Evolutionary conservation across 2,329 filamentous ascomycete genomes (phyloP), one percentile per base, ranked within the genome.

Genomic region (Pseudogymnoascus verrucosus): DNA sequence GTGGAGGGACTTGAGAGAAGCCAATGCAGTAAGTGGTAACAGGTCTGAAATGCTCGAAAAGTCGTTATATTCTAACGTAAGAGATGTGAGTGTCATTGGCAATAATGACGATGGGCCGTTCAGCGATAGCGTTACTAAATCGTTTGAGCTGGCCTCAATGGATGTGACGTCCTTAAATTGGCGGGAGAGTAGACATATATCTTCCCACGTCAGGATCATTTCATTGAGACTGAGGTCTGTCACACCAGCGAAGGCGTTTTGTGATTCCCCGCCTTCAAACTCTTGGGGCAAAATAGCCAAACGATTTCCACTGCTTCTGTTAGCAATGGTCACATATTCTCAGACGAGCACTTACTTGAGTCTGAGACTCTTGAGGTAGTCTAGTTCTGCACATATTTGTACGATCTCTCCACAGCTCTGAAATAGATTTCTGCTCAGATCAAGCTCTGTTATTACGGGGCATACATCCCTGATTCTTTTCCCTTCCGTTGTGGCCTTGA

Each of bases 401-500:
- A 85, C 81, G 8, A 96, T 81, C 23, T 89, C 84, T 2, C 77
- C 77, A 74, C 93, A 83, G 10, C 77, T 77, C 63, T 87, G 85
- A 70, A 98, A 86, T 36, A 96, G 74, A 73, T 96, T 98, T 61
- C 91, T 84, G 71, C 92, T 92, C 44, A 99, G 75, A 72, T 97
- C 93, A 54, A 98, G 79, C 71, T 96, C 90, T 1, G 82, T 78
- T 62, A 96, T 87, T 69, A 85, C 83, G 1, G 86, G 85, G 62
- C 85, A 88, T n/a, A 78, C 79, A 61, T 80, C 74, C 5, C 71
- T 69, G 57, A 87, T 82, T 14, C 74, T 70, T 3, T 75, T 74
- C n/a, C 68, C 73, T 34, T 68, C 64, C 8, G 67, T 75, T 16
- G 75, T 72, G 2, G 72, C 75, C 10, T 74, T 72, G 61, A 74